Percentiles rank a stretch among this genome's conserved stretches.
Conservation (phyloP, 352 stramenopile genomes). For the Pythium sukuiense region DNA sequence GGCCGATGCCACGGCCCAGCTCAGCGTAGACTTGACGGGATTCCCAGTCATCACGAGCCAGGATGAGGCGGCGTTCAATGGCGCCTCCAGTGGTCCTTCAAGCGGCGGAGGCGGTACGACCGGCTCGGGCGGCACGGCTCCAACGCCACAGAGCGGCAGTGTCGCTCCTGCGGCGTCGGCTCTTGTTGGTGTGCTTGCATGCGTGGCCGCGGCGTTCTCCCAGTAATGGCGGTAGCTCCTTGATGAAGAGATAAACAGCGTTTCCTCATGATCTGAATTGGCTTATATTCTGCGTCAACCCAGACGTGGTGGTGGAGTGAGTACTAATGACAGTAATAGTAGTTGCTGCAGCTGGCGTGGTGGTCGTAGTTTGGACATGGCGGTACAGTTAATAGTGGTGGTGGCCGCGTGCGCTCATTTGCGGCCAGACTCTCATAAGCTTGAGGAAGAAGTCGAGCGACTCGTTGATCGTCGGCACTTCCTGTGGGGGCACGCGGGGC, state of each 20-base stretch:
- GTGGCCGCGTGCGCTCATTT: not conserved
- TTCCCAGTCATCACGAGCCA: conserved; percentile 47
- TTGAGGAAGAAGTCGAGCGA: conserved; percentile 36
- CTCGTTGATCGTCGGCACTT: conserved; percentile 30
- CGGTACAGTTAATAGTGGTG: not conserved
- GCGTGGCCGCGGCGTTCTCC: not conserved
- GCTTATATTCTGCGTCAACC: not conserved
- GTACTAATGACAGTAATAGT: too few species aligned
- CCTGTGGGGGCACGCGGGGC: not conserved
- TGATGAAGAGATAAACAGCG: not conserved
- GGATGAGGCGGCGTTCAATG: conserved; percentile 42
- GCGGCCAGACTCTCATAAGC: conserved; percentile 11
- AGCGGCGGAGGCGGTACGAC: not conserved
- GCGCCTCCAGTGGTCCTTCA: not conserved
- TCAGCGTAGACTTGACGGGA: conserved; percentile 49
- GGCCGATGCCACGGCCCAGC: conserved; percentile 36
- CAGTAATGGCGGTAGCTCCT: not conserved
- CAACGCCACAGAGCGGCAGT: not conserved
- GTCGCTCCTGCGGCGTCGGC: not conserved
- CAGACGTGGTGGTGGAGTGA: too few species aligned
- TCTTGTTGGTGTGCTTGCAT: not conserved
- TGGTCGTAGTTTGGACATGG: too few species aligned
- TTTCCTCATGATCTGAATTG: not conserved
- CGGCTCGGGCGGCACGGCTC: not conserved
- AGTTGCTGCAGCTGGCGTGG: too few species aligned